phyloP scores from a whole-genome alignment of 441 rosid genomes.

The Geranium incanum region DNA sequence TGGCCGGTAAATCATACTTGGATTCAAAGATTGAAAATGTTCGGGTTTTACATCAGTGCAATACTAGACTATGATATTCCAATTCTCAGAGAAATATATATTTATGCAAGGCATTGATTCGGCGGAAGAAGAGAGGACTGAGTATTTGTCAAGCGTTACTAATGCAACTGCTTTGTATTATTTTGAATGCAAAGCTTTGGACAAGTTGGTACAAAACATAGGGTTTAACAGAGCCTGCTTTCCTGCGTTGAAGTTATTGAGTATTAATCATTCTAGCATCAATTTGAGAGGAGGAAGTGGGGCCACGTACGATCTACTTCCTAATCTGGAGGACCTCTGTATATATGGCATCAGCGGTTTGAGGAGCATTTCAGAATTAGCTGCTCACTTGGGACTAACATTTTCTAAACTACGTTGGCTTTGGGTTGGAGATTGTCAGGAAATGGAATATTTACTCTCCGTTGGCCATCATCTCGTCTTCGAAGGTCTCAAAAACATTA shows the following conservation, averaged over 20 bases:
- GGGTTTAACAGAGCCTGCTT: conserved; percentile 20
- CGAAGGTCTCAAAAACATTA: conserved; percentile 23
- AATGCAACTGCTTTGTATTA: conserved; percentile 26
- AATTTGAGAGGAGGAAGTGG: conserved; percentile 27
- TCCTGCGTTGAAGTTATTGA: conserved; percentile 23
- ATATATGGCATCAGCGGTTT: conserved; percentile 23
- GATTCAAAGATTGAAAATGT: conserved; percentile 23
- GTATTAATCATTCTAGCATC: conserved; percentile 16
- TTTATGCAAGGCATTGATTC: conserved; percentile 25
- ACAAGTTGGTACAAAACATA: conserved; percentile 24
- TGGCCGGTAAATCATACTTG: conserved; percentile 18
- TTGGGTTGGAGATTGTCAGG: conserved; percentile 20
- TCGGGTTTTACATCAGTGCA: conserved; percentile 22
- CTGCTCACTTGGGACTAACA: conserved; percentile 26
- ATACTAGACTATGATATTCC: conserved; percentile 23
- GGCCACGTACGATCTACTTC: conserved; percentile 26
- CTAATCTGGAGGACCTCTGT: conserved; percentile 34
- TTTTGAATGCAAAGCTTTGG: conserved; percentile 26
- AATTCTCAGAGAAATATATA: conserved; percentile 18
- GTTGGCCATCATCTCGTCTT: conserved; percentile 17
- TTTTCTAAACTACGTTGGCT: conserved; percentile 23
- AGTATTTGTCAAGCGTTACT: conserved; percentile 16
- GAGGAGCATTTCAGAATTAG: conserved; percentile 27
- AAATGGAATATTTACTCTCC: conserved; percentile 19
- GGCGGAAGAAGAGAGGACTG: conserved; percentile 23